Evolutionary conservation across 495 filamentous ascomycete genomes (phyloP), one percentile per base, ranked within the genome.

Genomic region (Acidomyces sp.): DNA sequence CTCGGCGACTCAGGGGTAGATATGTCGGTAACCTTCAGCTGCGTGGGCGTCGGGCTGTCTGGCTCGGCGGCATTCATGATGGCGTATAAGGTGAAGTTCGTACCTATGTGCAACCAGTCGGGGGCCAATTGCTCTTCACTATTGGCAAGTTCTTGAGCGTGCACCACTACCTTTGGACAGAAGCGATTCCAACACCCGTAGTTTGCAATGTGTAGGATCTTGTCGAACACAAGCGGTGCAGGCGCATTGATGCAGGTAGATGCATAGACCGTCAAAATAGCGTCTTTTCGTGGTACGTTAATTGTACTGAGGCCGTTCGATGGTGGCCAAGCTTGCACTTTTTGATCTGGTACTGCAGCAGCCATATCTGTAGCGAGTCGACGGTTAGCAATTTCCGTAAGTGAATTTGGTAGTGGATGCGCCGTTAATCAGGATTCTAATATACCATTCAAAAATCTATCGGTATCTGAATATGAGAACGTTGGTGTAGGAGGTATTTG

Each of bases 101-200:
- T 38, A 25, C 33, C 44, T 10, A 48, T 17, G 4, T 34, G 20
- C 12, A 51, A 33, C 15, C 3, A 37, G n/a, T n/a, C n/a, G n/a
- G n/a, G n/a, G n/a, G n/a, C n/a, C n/a, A n/a, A n/a, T n/a, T n/a
- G n/a, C n/a, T n/a, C n/a, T n/a, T n/a, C n/a, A n/a, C n/a, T n/a
- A n/a, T n/a, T 16, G 7, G 4, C 19, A 7, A 15, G 7, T 7
- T 41, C 27, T 34, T 51, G 47, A 6, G 18, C 10, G 7, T 34
- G 13, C 4, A 51, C 33, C 4, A 19, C 38, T 2, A 29, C 30
- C 37, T 25, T 21, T 10, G 48, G 48, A 17, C 43, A 34, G 38
- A 48, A 51, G 9, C n/a, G 47, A 23, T 51, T 51, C 48, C 48
- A 51, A 9, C 39, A 3, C 6, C 15, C 34, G 21, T 35, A 51